Percentiles rank a stretch among this genome's conserved stretches.
phyloP scores from a whole-genome alignment of 306 rosid genomes.

The Casuarina glauca region DNA sequence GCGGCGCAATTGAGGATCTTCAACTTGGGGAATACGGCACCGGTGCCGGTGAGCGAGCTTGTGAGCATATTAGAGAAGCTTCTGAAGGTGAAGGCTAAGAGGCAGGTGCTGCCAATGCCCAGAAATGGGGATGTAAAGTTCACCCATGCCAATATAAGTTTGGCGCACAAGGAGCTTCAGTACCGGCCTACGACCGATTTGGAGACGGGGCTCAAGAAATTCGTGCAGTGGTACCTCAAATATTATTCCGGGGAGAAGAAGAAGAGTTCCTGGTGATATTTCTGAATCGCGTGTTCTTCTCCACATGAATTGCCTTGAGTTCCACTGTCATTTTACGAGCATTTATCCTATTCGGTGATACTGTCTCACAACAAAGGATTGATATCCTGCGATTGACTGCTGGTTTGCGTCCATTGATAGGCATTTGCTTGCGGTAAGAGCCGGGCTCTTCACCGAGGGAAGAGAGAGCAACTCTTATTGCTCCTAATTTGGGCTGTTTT shows the following conservation, averaged over 20 bases:
- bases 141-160: constrained; percentile 81
- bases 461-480: constrained; percentile 30
- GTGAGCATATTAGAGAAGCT: constrained; percentile 80
- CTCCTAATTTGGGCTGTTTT: constrained; percentile 31
- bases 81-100: constrained; percentile 76
- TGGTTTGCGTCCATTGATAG: constrained; percentile 21
- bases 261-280: constrained; percentile 60
- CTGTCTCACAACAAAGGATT: constrained; percentile 15
- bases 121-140: constrained; percentile 83
- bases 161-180: constrained; percentile 65
- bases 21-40: constrained; percentile 80
- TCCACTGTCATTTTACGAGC: constrained; percentile 10
- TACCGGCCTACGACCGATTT: constrained; percentile 71
- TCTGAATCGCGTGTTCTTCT: constrained; percentile 18
- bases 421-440: constrained; percentile 31
- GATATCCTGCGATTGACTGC: constrained; percentile 21
- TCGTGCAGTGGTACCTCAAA: constrained; percentile 71
- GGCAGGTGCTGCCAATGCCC: constrained; percentile 65
- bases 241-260: constrained; percentile 51
- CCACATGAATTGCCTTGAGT: constrained; percentile 16
- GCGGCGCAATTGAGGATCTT: constrained; percentile 75
- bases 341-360: constrained; percentile 20
- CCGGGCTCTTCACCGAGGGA: constrained; percentile 28
- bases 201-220: constrained; percentile 78
- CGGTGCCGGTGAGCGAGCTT: constrained; percentile 73